A percentile compares a stretch with the other conserved stretches of the same genome.
Evolutionary conservation across 345 rosid genomes (phyloP).

Genomic region (Laguncularia racemosa): DNA sequence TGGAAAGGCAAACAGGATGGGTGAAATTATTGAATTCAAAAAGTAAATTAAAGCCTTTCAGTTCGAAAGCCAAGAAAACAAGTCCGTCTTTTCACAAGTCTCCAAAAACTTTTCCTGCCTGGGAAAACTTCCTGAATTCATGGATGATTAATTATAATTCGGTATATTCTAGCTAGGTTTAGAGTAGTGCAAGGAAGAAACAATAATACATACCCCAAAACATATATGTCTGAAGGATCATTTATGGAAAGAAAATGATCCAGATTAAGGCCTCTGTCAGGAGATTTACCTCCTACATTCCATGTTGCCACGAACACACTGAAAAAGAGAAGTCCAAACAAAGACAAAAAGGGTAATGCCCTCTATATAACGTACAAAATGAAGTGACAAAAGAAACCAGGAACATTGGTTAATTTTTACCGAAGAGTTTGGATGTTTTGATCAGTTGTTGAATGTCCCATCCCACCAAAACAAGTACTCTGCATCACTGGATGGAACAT

Average conservation of each 20-base stretch:
- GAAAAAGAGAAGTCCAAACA: slow-evolving; percentile 5
- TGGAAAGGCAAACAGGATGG: too few species aligned
- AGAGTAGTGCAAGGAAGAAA: slow-evolving; percentile 1
- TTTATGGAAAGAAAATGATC: slow-evolving; percentile 60
- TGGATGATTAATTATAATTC: background rate
- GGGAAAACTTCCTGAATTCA: background rate
- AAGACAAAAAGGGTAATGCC: background rate
- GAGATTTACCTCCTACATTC: slow-evolving; percentile 95
- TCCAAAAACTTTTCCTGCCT: background rate
- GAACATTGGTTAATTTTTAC: slow-evolving; percentile 23
- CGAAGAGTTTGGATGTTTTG: slow-evolving; percentile 46
- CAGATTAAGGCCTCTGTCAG: slow-evolving; percentile 48
- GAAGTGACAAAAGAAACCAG: background rate
- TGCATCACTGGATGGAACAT: slow-evolving; percentile 32
- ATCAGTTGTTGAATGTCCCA: slow-evolving; percentile 29
- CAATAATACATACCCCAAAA: slow-evolving; percentile 51
- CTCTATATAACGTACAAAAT: background rate
- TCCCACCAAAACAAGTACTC: slow-evolving; percentile 31
- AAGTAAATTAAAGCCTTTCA: too few species aligned
- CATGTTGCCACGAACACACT: slow-evolving; percentile 95
- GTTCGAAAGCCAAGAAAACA: background rate
- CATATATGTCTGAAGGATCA: slow-evolving; percentile 62
- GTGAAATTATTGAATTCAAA: too few species aligned
- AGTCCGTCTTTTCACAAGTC: background rate
- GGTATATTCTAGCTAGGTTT: background rate